Evolutionary conservation across 2,329 filamentous ascomycete genomes (phyloP).

Genomic region (Cadophora sp.): DNA sequence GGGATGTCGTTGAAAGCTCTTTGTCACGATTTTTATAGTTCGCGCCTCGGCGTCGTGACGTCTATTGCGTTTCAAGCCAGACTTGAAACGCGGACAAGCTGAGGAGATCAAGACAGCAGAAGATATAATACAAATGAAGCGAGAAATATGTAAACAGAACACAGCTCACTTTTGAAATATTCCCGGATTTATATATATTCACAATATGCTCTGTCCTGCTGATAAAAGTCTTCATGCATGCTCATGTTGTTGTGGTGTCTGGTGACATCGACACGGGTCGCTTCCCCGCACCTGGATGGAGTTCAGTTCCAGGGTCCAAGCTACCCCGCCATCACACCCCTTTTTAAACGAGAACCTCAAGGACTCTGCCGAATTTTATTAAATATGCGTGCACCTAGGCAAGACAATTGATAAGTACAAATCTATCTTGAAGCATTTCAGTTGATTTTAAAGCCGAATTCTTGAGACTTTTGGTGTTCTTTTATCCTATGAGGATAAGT

Average conservation of each 20-base stretch:
- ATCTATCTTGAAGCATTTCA: too few relatives aligned
- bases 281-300: too few relatives aligned
- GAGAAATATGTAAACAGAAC: background rate
- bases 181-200: background rate
- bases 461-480: too few relatives aligned
- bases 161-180: background rate
- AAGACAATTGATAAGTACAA: too few relatives aligned
- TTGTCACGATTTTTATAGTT: background rate
- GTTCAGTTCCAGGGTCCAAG: too few relatives aligned
- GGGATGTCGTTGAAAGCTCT: background rate
- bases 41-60: conserved; percentile 1
- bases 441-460: too few relatives aligned
- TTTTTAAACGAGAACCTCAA: too few relatives aligned
- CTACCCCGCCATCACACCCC: too few relatives aligned
- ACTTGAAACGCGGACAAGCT: background rate
- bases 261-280: conserved; percentile 8
- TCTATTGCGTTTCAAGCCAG: background rate
- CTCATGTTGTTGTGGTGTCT: background rate
- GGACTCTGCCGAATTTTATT: too few relatives aligned
- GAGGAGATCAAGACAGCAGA: background rate
- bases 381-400: too few relatives aligned
- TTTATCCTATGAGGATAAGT: too few relatives aligned
- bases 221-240: conserved; percentile 9
- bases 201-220: background rate
- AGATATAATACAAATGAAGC: background rate